Base-by-base conservation (phyloP, 257 asterid species). In the Gentiana straminea region DNA sequence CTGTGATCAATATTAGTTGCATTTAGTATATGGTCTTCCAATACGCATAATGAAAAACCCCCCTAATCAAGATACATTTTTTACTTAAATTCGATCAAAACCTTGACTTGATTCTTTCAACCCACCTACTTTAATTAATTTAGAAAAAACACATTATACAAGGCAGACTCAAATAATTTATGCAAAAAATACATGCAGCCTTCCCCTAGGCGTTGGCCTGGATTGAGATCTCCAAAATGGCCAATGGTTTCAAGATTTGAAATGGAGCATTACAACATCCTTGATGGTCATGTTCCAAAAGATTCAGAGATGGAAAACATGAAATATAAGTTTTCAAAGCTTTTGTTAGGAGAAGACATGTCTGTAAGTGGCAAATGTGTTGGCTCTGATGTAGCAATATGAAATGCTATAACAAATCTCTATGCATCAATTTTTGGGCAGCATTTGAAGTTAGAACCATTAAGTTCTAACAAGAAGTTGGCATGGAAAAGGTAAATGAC, bases 291-390 rank as follows among this genome's bases (percentile, higher is more conserved):
- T 41, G 65, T 61, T 34, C 11, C 66, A 35, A 47, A 65, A 44
- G 94, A 88, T 68, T 75, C 82, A 70, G 98, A 87, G 74, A 67
- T 83, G 9, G 98, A 88, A 63, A 54, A 83, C 91, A 92, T 92
- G 97, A 92, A 85, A 71, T 94, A 92, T 77, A 78, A 90, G 62
- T 88, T 85, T 70, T 81, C 99, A 36, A 79, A 70, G 81, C 75
- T 92, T 64, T 60, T 92, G 53, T 59, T 92, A 11, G 99, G 99
- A 33, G 91, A 85, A 50, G 99, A 92, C 72, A 88, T 88, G 94
- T 88, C 97, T 58, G 99, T 97, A 55, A 60, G 94, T 60, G 99
- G 93, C 2, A 88, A 81, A 74, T 95, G 98, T 1, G 97, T 85
- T 2, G 72, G 79, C 63, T 77, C 91, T 46, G 91, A 94, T 49